These are phyloP conservation scores for Globisporangium nagaii DNA, from an alignment of 352 stramenopile genomes.

Conservation along the genomic window DNA sequence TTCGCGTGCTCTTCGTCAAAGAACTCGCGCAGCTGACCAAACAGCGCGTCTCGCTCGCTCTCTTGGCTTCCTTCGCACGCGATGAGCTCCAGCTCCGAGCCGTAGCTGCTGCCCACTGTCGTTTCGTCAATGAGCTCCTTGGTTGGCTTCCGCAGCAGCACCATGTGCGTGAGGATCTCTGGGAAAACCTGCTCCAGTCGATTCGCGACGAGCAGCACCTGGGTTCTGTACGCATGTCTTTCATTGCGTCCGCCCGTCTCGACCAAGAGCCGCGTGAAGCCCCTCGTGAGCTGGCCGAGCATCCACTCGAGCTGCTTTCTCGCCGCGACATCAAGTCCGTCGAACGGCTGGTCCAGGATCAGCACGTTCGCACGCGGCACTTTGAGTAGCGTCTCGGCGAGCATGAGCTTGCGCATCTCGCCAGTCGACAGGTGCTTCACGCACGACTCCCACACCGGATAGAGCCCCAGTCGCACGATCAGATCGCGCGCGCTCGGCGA, in stretches of 20 bases:
- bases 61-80: constrained; percentile 24
- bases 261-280: constrained; percentile 88
- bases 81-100: constrained; percentile 25
- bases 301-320: constrained; percentile 78
- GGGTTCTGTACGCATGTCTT: constrained; percentile 79
- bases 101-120: too few relatives aligned
- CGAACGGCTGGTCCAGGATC: constrained; percentile 91
- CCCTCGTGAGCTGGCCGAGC: constrained; percentile 74
- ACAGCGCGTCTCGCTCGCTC: constrained; percentile 21
- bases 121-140: not conserved
- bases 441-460: constrained; percentile 74
- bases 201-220: constrained; percentile 87
- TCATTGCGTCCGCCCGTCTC: constrained; percentile 80
- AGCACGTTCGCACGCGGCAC: constrained; percentile 71
- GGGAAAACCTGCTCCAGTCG: constrained; percentile 85
- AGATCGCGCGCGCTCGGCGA: constrained; percentile 79
- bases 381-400: constrained; percentile 77
- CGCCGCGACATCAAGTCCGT: constrained; percentile 87
- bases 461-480: constrained; percentile 91
- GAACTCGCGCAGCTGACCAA: constrained; percentile 26
- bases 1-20: constrained; percentile 32
- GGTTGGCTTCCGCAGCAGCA: constrained; percentile 31
- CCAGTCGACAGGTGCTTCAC: constrained; percentile 88
- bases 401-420: constrained; percentile 90
- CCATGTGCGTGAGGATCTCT: constrained; percentile 66